Percentiles rank a stretch among this genome's conserved stretches.
Evolutionary conservation across 2,329 filamentous ascomycete species (phyloP).

Genomic region (Pyrenophora teres): DNA sequence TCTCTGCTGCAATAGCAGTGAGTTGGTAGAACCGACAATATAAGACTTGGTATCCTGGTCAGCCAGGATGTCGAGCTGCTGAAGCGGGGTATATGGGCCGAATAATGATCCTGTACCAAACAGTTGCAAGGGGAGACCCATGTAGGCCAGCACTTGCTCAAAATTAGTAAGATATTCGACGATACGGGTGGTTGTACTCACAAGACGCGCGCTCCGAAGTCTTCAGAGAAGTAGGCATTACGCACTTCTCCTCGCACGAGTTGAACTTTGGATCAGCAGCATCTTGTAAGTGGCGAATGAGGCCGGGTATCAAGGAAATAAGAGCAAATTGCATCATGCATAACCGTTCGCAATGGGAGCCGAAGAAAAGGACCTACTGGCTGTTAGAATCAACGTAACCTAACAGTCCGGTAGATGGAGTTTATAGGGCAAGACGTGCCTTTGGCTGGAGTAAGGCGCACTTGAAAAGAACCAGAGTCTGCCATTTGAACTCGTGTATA

Average conservation of each 20-base stretch:
- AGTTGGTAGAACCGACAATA: slow-evolving; percentile 96
- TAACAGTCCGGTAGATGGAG: no score
- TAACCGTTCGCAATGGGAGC: slow-evolving; percentile 89
- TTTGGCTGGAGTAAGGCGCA: slow-evolving; percentile 93
- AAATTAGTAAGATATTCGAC: slow-evolving; percentile 25
- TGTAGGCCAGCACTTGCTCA: slow-evolving; percentile 76
- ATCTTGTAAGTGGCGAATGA: slow-evolving; percentile 90
- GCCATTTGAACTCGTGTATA: slow-evolving; percentile 91
- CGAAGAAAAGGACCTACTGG: slow-evolving; percentile 92
- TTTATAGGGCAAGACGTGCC: slow-evolving; percentile 55
- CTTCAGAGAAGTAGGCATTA: slow-evolving; percentile 80
- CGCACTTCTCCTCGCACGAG: slow-evolving; percentile 74
- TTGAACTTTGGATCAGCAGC: slow-evolving; percentile 93
- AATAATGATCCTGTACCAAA: slow-evolving; percentile 97
- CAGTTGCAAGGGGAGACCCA: slow-evolving; percentile 92
- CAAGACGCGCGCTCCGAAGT: slow-evolving; percentile 88
- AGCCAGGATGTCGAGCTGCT: slow-evolving; percentile 91
- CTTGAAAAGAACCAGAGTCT: slow-evolving; percentile 92
- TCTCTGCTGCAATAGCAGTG: slow-evolving; percentile 87
- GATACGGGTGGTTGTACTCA: slow-evolving; percentile 36
- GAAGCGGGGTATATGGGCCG: slow-evolving; percentile 93
- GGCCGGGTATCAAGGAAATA: slow-evolving; percentile 89
- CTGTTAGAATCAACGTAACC: slow-evolving; percentile 16
- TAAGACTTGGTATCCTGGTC: slow-evolving; percentile 96
- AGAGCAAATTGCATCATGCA: slow-evolving; percentile 99